Evolutionary conservation across 2,329 filamentous ascomycete genomes (phyloP), one percentile per base, ranked within the genome.

Genomic region (Talaromyces sp.): DNA sequence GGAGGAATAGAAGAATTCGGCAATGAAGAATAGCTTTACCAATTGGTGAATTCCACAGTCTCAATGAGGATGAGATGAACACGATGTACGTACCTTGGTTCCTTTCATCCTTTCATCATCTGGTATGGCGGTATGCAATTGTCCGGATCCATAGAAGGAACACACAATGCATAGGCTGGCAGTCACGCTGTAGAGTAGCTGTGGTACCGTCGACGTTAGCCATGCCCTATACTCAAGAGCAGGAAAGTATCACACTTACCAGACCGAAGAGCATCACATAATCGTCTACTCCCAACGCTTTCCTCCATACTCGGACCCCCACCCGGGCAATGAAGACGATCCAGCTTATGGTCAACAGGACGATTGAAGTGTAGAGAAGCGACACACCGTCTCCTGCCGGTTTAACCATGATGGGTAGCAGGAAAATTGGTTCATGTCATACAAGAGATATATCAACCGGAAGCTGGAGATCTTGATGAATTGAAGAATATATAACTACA

Each of bases 1-100:
- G 7, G 53, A 56, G 15, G 53, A 19, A 8, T 56, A 56, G 53
- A 56, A 56, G 33, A 56, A 56, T 19, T 56, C 53, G n/a, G 53
- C 53, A 36, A 56, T 56, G 33, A 56, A 56, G 21, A 56, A 56
- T 17, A 56, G 52, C 52, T 53, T 36, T 25, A 21, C 15, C 7
- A 35, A 3, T 45, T 25, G 2, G 51, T 53, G 35, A 39, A 21
- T n/a, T 25, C 17, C 6, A n/a, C 7, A 37, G 15, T 9, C 5
- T 21, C 10, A 31, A 22, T 15, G 7, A 28, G 25, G 25, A 15
- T 48, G 45, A 25, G 2, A 13, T 10, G 9, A n/a, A n/a, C 19
- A 35, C 25, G n/a, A 19, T 2, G 10, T n/a, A 48, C 19, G 28
- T 48, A 56, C 53, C 41, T 56, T 56, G 25, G 53, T 56, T 13